Conservation (phyloP, 345 rosid species). For the Gynandropsis gynandra region DNA sequence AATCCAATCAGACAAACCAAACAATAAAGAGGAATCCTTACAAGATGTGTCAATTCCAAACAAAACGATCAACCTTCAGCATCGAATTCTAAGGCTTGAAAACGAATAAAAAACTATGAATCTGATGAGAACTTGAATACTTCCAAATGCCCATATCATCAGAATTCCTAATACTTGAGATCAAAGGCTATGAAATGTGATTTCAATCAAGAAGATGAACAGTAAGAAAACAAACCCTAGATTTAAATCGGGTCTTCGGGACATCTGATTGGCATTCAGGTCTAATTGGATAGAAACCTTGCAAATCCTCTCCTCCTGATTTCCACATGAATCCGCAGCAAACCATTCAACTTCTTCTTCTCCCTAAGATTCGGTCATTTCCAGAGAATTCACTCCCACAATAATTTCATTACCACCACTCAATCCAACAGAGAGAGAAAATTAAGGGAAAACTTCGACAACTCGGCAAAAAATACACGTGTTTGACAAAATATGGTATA, state of each 20-base stretch:
- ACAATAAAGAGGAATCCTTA: no score
- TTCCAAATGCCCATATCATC: no score
- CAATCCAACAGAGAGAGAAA: conserved; percentile 4
- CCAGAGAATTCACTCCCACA: conserved; percentile 12
- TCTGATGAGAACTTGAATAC: no score
- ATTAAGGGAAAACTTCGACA: background rate
- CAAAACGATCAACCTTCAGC: no score
- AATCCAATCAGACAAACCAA: no score
- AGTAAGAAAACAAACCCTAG: conserved; percentile 38
- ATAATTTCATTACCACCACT: background rate
- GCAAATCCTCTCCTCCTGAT: conserved; percentile 54
- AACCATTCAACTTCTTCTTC: conserved; percentile 23
- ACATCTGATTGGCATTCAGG: conserved; percentile 57
- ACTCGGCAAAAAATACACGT: background rate
- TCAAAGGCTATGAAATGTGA: no score
- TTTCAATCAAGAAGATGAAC: conserved; percentile 10
- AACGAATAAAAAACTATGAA: no score
- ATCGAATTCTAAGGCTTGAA: no score
- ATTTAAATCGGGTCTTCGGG: conserved; percentile 69
- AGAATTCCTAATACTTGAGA: no score
- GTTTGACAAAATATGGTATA: background rate
- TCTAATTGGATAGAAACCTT: conserved; percentile 64
- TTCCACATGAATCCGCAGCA: conserved; percentile 39
- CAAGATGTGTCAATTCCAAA: no score
- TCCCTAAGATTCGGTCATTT: conserved; percentile 5